Conservation (phyloP, 345 rosid genomes). For the Citrus trifoliata region DNA sequence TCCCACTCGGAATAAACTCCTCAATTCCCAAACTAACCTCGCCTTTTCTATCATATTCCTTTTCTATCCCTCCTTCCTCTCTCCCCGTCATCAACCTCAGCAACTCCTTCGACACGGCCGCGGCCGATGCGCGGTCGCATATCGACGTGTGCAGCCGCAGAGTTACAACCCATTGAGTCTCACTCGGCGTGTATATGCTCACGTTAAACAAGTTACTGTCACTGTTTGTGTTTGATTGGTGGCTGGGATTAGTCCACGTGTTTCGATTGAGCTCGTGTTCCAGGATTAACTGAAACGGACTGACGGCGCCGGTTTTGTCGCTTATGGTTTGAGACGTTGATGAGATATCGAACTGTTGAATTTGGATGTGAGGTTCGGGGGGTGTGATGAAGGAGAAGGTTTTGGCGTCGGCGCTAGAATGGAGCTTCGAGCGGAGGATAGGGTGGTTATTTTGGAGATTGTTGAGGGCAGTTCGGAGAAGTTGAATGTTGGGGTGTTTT, state of each 20-base stretch:
- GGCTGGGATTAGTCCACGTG: conserved; percentile 46
- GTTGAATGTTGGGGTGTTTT: conserved; percentile 33
- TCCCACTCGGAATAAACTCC: conserved; percentile 68
- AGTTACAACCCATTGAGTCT: conserved; percentile 38
- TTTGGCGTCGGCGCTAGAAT: conserved; percentile 35
- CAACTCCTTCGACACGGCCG: conserved; percentile 50
- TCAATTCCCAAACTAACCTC: conserved; percentile 59
- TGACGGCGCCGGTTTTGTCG: conserved; percentile 12
- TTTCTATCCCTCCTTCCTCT: conserved; percentile 12
- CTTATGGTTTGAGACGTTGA: conserved; percentile 48
- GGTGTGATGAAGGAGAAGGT: conserved; percentile 60
- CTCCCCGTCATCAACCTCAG: conserved; percentile 26
- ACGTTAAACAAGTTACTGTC: conserved; percentile 41
- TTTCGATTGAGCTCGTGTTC: conserved; percentile 73
- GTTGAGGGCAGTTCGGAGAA: conserved; percentile 50
- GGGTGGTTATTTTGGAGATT: conserved; percentile 64
- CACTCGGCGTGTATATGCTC: conserved; percentile 49
- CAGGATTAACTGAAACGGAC: conserved; percentile 43
- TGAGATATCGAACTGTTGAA: conserved; percentile 46
- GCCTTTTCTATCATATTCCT: conserved; percentile 11
- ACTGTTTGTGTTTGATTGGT: conserved; percentile 18
- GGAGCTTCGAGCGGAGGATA: conserved; percentile 70
- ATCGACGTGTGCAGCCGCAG: conserved; percentile 63
- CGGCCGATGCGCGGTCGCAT: conserved; percentile 77
- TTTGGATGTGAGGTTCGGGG: conserved; percentile 33